Evolutionary conservation across 371 early-diverging fungal genomes (phyloP).

Genomic region (Rhizopus delemar): DNA sequence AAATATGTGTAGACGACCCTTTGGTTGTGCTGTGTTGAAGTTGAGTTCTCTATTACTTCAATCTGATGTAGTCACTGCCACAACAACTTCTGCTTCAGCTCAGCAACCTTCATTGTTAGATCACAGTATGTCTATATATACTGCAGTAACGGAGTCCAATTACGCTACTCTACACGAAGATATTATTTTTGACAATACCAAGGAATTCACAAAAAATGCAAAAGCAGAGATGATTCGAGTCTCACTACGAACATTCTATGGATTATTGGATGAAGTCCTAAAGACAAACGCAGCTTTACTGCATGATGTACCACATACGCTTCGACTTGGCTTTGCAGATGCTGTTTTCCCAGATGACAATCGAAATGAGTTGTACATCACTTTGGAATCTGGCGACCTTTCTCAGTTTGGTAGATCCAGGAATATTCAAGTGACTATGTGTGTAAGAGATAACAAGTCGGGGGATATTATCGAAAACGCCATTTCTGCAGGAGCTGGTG

Average conservation of each 20-base stretch:
- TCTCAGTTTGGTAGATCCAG: slow-evolving; percentile 51
- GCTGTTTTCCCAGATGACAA: slow-evolving; percentile 64
- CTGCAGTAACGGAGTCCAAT: slow-evolving; percentile 53
- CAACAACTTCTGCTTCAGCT: background rate
- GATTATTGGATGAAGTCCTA: slow-evolving; percentile 46
- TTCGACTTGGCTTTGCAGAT: slow-evolving; percentile 67
- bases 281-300: slow-evolving; percentile 53
- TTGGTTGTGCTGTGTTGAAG: slow-evolving; percentile 67
- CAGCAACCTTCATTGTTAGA: slow-evolving; percentile 22
- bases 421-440: slow-evolving; percentile 65
- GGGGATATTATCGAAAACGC: slow-evolving; percentile 60
- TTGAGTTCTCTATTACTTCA: slow-evolving; percentile 44
- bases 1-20: slow-evolving; percentile 54
- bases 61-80: slow-evolving; percentile 7
- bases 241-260: slow-evolving; percentile 53
- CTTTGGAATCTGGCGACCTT: slow-evolving; percentile 66
- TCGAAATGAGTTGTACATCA: slow-evolving; percentile 71
- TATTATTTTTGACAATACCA: slow-evolving; percentile 56
- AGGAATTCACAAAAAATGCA: slow-evolving; percentile 52
- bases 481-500: slow-evolving; percentile 56
- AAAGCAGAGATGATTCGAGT: slow-evolving; percentile 61
- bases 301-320: slow-evolving; percentile 51
- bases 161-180: slow-evolving; percentile 62
- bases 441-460: slow-evolving; percentile 57
- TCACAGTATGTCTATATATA: slow-evolving; percentile 61